phyloP scores from a whole-genome alignment of 441 rosid species.

The Arabidopsis hybrid region DNA sequence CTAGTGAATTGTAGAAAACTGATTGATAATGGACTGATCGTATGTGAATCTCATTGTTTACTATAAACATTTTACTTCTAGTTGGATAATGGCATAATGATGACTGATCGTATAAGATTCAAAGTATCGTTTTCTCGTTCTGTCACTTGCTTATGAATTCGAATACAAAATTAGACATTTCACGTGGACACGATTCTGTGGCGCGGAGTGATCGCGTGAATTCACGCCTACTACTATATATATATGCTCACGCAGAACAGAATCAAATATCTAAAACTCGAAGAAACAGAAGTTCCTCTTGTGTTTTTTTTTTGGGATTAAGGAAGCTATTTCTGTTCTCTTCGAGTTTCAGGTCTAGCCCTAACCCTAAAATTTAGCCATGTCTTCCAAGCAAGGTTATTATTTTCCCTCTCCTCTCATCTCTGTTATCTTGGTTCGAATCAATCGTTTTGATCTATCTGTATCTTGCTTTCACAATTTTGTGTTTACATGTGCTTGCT shows the following conservation, averaged over 20 bases:
- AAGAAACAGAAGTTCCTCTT: conserved; percentile 13
- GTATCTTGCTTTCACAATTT: background rate
- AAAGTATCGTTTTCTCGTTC: background rate
- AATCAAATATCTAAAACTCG: conserved; percentile 30
- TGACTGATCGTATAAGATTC: background rate
- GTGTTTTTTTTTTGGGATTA: background rate
- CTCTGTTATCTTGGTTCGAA: background rate
- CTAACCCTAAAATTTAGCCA: conserved; percentile 48
- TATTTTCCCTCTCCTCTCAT: background rate
- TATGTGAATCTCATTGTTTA: conserved; percentile 1
- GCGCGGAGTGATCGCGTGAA: conserved; percentile 18
- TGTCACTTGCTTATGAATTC: background rate
- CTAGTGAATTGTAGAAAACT: background rate
- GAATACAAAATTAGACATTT: background rate
- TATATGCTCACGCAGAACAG: background rate
- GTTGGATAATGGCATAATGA: background rate
- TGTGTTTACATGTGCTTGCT: background rate
- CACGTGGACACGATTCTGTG: conserved; percentile 2
- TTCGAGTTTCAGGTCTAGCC: conserved; percentile 36
- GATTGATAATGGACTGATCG: background rate
- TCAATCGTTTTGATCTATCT: background rate
- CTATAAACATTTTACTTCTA: background rate
- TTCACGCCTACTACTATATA: conserved; percentile 4
- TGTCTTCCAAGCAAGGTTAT: conserved; percentile 96
- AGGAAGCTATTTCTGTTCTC: conserved; percentile 13